Evolutionary conservation across 2,329 filamentous ascomycete species (phyloP).

Genomic region (Cercospora sp.): DNA sequence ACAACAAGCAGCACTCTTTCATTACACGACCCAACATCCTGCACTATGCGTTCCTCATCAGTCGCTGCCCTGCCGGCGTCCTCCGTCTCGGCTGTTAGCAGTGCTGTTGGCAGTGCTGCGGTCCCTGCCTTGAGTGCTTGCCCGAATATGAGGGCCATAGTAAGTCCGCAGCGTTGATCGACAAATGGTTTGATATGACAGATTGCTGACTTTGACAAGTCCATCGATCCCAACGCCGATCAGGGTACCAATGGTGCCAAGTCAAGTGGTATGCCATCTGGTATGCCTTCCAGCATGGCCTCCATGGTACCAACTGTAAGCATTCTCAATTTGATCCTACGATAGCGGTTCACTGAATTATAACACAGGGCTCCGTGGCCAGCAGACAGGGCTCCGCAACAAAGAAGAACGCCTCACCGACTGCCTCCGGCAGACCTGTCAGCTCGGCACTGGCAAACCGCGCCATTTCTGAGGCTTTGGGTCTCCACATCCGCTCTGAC

Average conservation of each 20-base stretch:
- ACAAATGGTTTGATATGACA: neutral
- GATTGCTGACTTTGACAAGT: neutral
- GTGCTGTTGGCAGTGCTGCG: neutral
- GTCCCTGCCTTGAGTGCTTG: neutral
- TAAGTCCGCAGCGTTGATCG: neutral
- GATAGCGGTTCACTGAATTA: neutral
- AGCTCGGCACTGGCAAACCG: neutral
- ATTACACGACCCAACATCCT: neutral
- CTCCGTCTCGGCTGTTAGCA: neutral
- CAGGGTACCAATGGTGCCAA: conserved; percentile 5
- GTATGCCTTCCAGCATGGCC: neutral
- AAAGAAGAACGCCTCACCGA: neutral
- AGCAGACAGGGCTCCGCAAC: neutral
- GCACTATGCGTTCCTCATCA: neutral
- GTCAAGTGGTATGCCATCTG: neutral
- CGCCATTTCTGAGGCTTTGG: neutral
- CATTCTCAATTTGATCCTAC: neutral
- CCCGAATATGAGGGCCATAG: neutral
- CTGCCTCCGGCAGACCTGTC: neutral
- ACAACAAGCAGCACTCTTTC: neutral
- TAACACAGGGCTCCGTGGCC: neutral
- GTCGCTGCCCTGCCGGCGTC: neutral
- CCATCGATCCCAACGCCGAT: neutral
- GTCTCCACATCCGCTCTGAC: neutral
- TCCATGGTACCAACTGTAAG: neutral